Base-by-base conservation (phyloP, 257 asterid genomes). In the Ballota nigra region DNA sequence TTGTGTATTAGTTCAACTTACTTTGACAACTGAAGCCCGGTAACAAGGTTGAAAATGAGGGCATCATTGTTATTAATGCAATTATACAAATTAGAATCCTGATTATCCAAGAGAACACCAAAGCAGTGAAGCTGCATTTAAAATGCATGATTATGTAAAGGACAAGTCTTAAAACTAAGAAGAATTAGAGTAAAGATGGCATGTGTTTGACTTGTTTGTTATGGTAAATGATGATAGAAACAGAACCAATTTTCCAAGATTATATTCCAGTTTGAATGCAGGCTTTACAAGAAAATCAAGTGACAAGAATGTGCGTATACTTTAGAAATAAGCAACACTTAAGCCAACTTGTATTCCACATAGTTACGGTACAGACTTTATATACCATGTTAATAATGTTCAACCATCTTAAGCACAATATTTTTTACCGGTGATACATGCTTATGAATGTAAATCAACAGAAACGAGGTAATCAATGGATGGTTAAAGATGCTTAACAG, bases 1-100 rank as follows among this genome's bases (percentile, higher is more conserved):
- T 53, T 45, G 22, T 66, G 19, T 53, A 63, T 79, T 58, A 65
- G 68, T 75, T 71, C 63, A 62, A 75, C 80, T 85, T 81, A 94
- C 99, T 89, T 85, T 57, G 95, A 81, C 88, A 91, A 76, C 76
- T 89, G 99, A 78, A 94, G 98, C 71, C 97, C 96, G 47, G 88
- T 68, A 72, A 91, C 80, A 41, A 91, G 96, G 87, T 85, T 94
- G 81, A 68, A 78, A 68, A 94, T 80, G 74, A 94, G 92, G 72
- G 90, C 83, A 70, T 84, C 83, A 61, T 82, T 86, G 80, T 83
- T 85, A 84, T 75, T 86, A 61, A 89, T 79, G 77, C 86, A 80
- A 24, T 71, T 71, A 73, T 77, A 81, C 70, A 88, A 78, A 78
- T 78, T 74, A 70, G 51, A 72, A 77, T 85, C 88, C 72, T 80